A percentile compares a stretch with the other conserved stretches of the same genome.
These are phyloP conservation scores for Echites panduratus DNA, from an alignment of 257 asterid genomes.

Conservation along the genomic window DNA sequence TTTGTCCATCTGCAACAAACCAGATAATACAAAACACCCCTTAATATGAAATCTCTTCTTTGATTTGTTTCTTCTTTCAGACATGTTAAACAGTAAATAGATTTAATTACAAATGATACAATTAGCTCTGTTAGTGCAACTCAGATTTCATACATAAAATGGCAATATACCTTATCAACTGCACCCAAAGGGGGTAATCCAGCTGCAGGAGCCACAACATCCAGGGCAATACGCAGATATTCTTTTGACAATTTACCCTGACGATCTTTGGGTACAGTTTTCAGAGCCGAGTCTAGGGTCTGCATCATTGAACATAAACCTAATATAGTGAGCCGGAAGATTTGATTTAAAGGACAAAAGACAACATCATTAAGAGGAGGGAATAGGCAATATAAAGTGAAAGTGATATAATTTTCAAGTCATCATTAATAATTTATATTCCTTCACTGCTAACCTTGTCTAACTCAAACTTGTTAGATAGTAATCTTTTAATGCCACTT, in stretches of 20 bases:
- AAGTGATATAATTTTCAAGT: background rate
- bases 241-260: slow-evolving; percentile 62
- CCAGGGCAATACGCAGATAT: slow-evolving; percentile 61
- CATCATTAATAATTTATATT: background rate
- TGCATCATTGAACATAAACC: slow-evolving; percentile 16
- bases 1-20: slow-evolving; percentile 52
- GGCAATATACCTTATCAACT: slow-evolving; percentile 49
- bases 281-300: slow-evolving; percentile 57
- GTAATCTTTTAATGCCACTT: slow-evolving; percentile 60
- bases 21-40: background rate
- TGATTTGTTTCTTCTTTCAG: background rate
- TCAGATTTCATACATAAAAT: too few species aligned
- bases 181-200: slow-evolving; percentile 88
- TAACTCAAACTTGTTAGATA: slow-evolving; percentile 73
- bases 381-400: background rate
- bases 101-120: background rate
- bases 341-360: background rate
- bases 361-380: background rate
- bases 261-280: slow-evolving; percentile 53
- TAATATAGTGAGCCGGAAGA: background rate
- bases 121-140: background rate
- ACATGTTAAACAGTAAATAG: background rate
- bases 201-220: slow-evolving; percentile 66
- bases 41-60: background rate
- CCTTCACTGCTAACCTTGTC: slow-evolving; percentile 58